Conservation (phyloP, 2,329 filamentous ascomycete genomes). For the Claviceps sp. region DNA sequence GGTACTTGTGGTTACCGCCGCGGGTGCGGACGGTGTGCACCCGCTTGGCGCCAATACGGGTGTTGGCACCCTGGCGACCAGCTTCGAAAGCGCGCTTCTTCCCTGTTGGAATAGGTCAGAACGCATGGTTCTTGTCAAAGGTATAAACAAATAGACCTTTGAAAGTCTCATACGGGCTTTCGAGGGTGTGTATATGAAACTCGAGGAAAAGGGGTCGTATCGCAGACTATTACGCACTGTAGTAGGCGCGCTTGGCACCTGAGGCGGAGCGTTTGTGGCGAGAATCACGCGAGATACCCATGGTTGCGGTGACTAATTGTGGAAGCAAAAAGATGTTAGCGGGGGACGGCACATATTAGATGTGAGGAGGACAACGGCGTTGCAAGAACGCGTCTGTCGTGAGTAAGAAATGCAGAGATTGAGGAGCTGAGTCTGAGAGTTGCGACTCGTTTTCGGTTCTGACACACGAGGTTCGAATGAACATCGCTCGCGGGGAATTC, state of each 20-base stretch:
- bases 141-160: background rate
- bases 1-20: slow-evolving; percentile 99
- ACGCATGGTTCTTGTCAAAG: slow-evolving; percentile 39
- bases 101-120: slow-evolving; percentile 63
- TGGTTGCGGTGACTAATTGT: slow-evolving; percentile 59
- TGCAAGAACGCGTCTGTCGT: background rate
- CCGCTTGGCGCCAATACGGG: slow-evolving; percentile 94
- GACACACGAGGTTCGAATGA: background rate
- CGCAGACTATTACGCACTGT: slow-evolving; percentile 48
- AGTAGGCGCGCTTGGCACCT: slow-evolving; percentile 93
- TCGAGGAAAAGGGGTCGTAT: slow-evolving; percentile 1
- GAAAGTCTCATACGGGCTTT: slow-evolving; percentile 49
- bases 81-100: slow-evolving; percentile 99
- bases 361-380: background rate
- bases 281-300: slow-evolving; percentile 99
- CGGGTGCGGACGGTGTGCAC: slow-evolving; percentile 94
- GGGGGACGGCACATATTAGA: background rate
- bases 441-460: background rate
- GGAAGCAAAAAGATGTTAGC: slow-evolving; percentile 11
- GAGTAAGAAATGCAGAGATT: background rate
- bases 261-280: slow-evolving; percentile 99
- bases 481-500: background rate
- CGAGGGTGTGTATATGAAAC: slow-evolving; percentile 22
- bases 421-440: background rate
- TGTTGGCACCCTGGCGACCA: slow-evolving; percentile 98